Percentiles rank a stretch among this genome's conserved stretches.
phyloP scores from a whole-genome alignment of 495 filamentous ascomycete genomes.

The Tuber calosporum region DNA sequence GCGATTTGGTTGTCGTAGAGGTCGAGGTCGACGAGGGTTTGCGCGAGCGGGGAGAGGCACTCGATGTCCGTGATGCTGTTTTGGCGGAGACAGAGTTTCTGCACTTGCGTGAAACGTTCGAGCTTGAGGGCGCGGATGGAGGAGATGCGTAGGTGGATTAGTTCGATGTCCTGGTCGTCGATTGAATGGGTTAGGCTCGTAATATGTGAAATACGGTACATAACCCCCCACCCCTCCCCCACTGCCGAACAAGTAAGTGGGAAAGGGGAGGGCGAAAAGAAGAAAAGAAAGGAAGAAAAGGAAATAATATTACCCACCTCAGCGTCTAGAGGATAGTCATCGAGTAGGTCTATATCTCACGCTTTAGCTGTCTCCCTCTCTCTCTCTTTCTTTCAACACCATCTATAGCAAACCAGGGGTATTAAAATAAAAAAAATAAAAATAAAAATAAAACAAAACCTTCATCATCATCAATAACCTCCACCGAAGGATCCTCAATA shows the following conservation, averaged over 20 bases:
- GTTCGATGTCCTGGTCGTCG: conserved; percentile 68
- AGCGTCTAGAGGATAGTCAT: conserved; percentile 55
- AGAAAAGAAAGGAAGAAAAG: not conserved
- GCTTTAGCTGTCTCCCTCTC: conserved; percentile 1
- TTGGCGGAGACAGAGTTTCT: conserved; percentile 84
- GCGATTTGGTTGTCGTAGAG: conserved; percentile 97
- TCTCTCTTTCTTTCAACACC: too few species aligned
- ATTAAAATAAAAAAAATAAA: not conserved
- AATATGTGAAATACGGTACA: not conserved
- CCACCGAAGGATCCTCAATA: conserved; percentile 18
- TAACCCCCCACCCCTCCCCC: too few species aligned
- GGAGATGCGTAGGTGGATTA: conserved; percentile 73
- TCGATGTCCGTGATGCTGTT: conserved; percentile 79
- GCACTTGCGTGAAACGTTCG: conserved; percentile 70
- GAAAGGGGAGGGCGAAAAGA: not conserved
- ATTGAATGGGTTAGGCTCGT: not conserved
- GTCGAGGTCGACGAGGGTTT: conserved; percentile 72
- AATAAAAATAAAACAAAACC: conserved; percentile 20
- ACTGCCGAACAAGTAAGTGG: not conserved
- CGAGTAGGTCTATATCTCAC: conserved; percentile 54
- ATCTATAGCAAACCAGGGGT: conserved; percentile 11
- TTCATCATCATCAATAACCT: conserved; percentile 41
- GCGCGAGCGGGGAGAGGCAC: conserved; percentile 56
- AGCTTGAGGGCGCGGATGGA: conserved; percentile 72
- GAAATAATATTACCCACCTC: conserved; percentile 47